phyloP scores from a whole-genome alignment of 164 flowering plant genomes.

The Vitis cinerea region DNA sequence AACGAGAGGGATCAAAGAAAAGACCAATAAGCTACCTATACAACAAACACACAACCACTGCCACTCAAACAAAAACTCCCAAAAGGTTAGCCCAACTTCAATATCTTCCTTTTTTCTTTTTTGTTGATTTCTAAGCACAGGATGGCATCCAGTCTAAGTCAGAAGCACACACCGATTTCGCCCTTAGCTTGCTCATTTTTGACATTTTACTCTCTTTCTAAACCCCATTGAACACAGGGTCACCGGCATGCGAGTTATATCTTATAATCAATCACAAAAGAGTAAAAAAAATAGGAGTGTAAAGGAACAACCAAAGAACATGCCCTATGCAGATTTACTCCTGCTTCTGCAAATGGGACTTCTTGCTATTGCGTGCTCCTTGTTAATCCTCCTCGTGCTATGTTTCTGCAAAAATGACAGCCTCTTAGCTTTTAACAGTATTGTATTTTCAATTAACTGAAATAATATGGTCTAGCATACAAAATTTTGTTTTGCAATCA shows the following conservation, averaged over 20 bases:
- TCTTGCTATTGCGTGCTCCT: constrained; percentile 62
- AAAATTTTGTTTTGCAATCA: too few relatives aligned
- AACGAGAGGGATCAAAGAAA: neutral
- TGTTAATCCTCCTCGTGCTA: constrained; percentile 54
- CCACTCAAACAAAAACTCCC: constrained; percentile 31
- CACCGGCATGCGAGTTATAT: constrained; percentile 45
- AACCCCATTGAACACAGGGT: constrained; percentile 23
- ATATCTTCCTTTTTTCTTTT: constrained; percentile 22
- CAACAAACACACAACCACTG: constrained; percentile 33
- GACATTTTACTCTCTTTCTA: constrained; percentile 6
- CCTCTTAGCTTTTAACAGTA: too few relatives aligned
- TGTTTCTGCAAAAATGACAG: constrained; percentile 42
- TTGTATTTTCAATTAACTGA: too few relatives aligned
- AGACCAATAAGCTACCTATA: constrained; percentile 35
- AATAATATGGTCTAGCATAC: too few relatives aligned
- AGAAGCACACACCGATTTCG: constrained; percentile 46
- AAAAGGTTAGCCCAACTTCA: constrained; percentile 60
- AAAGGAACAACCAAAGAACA: constrained; percentile 20
- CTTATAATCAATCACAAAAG: constrained; percentile 39
- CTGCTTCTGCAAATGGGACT: constrained; percentile 19
- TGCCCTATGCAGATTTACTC: constrained; percentile 31
- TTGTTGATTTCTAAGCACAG: constrained; percentile 40
- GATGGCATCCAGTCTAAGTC: constrained; percentile 42
- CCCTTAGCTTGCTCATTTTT: constrained; percentile 15
- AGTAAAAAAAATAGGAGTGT: constrained; percentile 3